Conservation (phyloP, 257 asterid species). For the Forsythia viridissima region DNA sequence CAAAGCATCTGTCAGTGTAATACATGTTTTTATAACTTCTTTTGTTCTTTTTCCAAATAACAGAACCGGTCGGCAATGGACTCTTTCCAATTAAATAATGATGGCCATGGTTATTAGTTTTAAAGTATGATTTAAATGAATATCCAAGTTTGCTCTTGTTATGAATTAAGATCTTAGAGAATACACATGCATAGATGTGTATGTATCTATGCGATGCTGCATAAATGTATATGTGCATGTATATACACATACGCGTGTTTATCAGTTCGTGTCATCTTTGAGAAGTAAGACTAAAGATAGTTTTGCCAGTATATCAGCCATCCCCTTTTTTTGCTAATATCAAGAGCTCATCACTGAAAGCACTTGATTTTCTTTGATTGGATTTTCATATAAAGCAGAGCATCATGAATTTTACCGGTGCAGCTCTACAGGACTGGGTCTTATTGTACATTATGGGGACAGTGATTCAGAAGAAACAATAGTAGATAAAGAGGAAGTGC, state of each 20-base stretch:
- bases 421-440: constrained; percentile 47
- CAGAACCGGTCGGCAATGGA: neutral
- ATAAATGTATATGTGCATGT: neutral
- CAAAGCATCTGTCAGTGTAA: neutral
- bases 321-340: neutral
- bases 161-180: neutral
- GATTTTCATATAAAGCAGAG: neutral
- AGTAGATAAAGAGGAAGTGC: constrained; percentile 42
- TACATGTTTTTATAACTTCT: constrained; percentile 3
- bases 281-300: neutral
- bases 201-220: neutral
- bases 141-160: neutral
- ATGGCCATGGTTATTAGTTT: constrained; percentile 3
- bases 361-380: constrained; percentile 2
- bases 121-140: neutral
- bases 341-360: neutral
- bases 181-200: neutral
- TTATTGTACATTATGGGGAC: constrained; percentile 38
- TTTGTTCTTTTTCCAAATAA: neutral
- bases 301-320: neutral
- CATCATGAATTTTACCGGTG: constrained; percentile 18
- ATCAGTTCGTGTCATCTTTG: neutral
- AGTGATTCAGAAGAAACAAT: constrained; percentile 30
- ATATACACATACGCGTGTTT: neutral
- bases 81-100: neutral